phyloP scores from a whole-genome alignment of 768 basidiomycete genomes.

The Gautieria morchelliformis region DNA sequence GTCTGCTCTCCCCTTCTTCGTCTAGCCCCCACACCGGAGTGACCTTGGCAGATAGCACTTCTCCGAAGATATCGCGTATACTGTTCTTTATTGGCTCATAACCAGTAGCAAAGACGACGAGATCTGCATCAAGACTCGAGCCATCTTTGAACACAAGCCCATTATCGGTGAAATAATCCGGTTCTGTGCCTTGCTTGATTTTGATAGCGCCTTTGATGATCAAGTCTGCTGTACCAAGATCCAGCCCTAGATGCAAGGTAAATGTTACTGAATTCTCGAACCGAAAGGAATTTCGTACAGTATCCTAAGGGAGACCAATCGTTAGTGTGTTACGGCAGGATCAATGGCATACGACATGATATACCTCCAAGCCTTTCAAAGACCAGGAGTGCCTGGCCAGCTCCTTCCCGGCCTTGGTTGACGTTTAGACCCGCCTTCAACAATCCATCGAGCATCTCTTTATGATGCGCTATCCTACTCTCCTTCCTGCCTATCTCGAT shows the following conservation, averaged over 20 bases:
- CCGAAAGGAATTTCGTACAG: background rate
- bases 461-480: slow-evolving; percentile 16
- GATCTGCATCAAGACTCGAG: slow-evolving; percentile 8
- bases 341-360: background rate
- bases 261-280: background rate
- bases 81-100: slow-evolving; percentile 24
- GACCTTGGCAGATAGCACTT: slow-evolving; percentile 24
- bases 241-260: background rate
- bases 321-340: background rate
- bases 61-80: slow-evolving; percentile 26
- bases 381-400: no score
- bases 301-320: background rate
- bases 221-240: slow-evolving; percentile 9
- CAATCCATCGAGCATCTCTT: slow-evolving; percentile 26
- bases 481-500: slow-evolving; percentile 8
- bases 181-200: slow-evolving; percentile 9
- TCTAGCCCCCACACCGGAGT: slow-evolving; percentile 30
- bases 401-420: slow-evolving; percentile 24
- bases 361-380: slow-evolving; percentile 26
- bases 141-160: slow-evolving; percentile 10
- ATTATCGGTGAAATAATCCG: background rate
- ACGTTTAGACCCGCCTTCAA: slow-evolving; percentile 28
- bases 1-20: slow-evolving; percentile 30
- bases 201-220: slow-evolving; percentile 11
- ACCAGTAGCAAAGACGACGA: slow-evolving; percentile 18